Evolutionary conservation across 2,329 filamentous ascomycete genomes (phyloP).

Genomic region (Penicillium decumbens): DNA sequence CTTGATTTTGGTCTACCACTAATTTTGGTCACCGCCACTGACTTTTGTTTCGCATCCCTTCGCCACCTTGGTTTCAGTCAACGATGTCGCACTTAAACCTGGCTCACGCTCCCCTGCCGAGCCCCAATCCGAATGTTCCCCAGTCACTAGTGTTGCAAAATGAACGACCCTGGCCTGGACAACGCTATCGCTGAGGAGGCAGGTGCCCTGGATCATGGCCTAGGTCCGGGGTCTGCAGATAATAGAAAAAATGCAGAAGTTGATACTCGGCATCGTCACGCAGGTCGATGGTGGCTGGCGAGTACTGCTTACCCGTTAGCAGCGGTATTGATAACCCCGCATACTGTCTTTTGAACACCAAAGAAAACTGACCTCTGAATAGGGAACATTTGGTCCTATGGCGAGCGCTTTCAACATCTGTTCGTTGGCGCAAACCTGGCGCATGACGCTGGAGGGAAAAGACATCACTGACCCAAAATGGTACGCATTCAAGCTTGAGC

Average conservation of each 20-base stretch:
- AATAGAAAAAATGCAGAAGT: slow-evolving; percentile 38
- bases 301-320: slow-evolving; percentile 56
- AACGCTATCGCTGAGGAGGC: slow-evolving; percentile 47
- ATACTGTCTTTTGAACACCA: too few relatives aligned
- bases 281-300: slow-evolving; percentile 56
- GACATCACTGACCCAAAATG: slow-evolving; percentile 53
- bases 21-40: slow-evolving; percentile 3
- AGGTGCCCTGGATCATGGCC: slow-evolving; percentile 40
- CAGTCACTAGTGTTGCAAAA: slow-evolving; percentile 16
- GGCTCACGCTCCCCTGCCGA: not conserved
- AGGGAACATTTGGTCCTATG: slow-evolving; percentile 52
- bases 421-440: slow-evolving; percentile 55
- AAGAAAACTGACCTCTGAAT: slow-evolving; percentile 1
- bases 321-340: slow-evolving; percentile 38
- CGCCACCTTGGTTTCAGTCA: not conserved
- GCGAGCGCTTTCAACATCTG: slow-evolving; percentile 54
- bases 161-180: slow-evolving; percentile 54
- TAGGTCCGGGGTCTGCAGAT: slow-evolving; percentile 27
- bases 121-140: not conserved
- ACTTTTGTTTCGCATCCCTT: not conserved
- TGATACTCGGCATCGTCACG: slow-evolving; percentile 18
- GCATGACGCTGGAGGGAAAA: slow-evolving; percentile 47
- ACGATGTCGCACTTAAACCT: not conserved
- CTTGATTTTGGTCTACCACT: slow-evolving; percentile 8
- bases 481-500: slow-evolving; percentile 27